Percentiles rank a stretch among this genome's conserved stretches.
Conservation (phyloP, 805 yeast species). For the Torulaspora indica region DNA sequence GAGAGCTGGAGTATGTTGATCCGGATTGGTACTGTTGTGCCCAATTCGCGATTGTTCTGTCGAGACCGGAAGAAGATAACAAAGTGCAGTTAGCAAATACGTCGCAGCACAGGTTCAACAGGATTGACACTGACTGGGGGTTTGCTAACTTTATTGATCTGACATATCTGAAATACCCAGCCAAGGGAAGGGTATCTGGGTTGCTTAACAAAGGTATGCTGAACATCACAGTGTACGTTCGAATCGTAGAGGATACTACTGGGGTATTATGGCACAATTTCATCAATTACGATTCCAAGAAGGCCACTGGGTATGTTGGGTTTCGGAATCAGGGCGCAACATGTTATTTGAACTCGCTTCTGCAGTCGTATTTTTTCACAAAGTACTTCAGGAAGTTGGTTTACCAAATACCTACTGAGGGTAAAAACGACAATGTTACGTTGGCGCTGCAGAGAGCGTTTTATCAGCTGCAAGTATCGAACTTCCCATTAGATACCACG, state of each 20-base stretch:
- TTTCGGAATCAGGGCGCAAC: constrained; percentile 97
- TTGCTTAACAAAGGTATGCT: constrained; percentile 50
- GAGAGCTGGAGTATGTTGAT: constrained; percentile 29
- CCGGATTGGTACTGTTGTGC: constrained; percentile 85
- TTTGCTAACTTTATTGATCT: constrained; percentile 70
- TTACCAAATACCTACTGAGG: constrained; percentile 79
- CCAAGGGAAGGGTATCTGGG: constrained; percentile 37
- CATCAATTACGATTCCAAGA: constrained; percentile 76
- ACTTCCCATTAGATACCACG: constrained; percentile 72
- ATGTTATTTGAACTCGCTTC: constrained; percentile 86
- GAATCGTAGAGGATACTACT: constrained; percentile 80
- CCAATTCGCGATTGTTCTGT: constrained; percentile 77
- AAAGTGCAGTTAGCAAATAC: constrained; percentile 52
- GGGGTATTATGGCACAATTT: constrained; percentile 94
- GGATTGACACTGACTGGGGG: constrained; percentile 91
- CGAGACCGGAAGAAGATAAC: constrained; percentile 69
- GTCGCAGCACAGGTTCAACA: constrained; percentile 74
- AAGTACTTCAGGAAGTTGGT: constrained; percentile 77
- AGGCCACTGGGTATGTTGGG: constrained; percentile 86
- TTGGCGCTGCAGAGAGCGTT: constrained; percentile 84
- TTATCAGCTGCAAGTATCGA: constrained; percentile 68
- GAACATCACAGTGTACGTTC: constrained; percentile 71
- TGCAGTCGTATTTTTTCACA: constrained; percentile 88
- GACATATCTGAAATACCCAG: constrained; percentile 42
- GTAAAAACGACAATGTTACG: constrained; percentile 61